Conservation (phyloP, 2,329 filamentous ascomycete genomes). For the Byssothecium circinans region DNA sequence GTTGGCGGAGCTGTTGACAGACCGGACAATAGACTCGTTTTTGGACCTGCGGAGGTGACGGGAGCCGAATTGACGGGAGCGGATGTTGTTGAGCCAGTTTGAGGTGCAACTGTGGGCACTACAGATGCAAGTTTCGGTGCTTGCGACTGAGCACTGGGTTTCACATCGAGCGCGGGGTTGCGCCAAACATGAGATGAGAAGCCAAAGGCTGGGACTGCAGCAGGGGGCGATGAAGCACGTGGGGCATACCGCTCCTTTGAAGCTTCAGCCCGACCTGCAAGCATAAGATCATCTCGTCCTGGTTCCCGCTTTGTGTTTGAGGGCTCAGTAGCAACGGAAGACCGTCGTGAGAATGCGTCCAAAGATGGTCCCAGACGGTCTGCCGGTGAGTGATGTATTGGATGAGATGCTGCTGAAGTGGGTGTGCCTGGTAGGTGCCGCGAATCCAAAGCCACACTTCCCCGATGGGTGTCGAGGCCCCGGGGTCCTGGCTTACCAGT, state of each 20-base stretch:
- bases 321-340: slow-evolving; percentile 41
- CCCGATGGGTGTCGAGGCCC: slow-evolving; percentile 35
- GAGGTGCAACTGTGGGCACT: slow-evolving; percentile 18
- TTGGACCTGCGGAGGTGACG: slow-evolving; percentile 28
- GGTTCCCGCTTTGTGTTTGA: slow-evolving; percentile 42
- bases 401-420: slow-evolving; percentile 36
- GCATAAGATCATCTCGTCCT: slow-evolving; percentile 48
- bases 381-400: slow-evolving; percentile 34
- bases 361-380: slow-evolving; percentile 36
- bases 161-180: slow-evolving; percentile 41
- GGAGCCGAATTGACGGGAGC: slow-evolving; percentile 21
- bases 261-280: slow-evolving; percentile 50
- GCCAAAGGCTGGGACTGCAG: slow-evolving; percentile 60
- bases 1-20: slow-evolving; percentile 41
- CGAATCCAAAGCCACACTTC: slow-evolving; percentile 28
- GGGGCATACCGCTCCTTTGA: slow-evolving; percentile 51
- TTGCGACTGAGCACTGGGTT: slow-evolving; percentile 27
- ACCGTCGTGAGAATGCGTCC: slow-evolving; percentile 41
- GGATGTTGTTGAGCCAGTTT: slow-evolving; percentile 17
- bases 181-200: slow-evolving; percentile 50
- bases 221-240: slow-evolving; percentile 55
- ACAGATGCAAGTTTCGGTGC: slow-evolving; percentile 30
- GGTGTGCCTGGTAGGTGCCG: slow-evolving; percentile 39
- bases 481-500: slow-evolving; percentile 33
- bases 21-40: slow-evolving; percentile 43